Conservation (phyloP, 2,329 filamentous ascomycete genomes). For the Fusarium marasasianum region DNA sequence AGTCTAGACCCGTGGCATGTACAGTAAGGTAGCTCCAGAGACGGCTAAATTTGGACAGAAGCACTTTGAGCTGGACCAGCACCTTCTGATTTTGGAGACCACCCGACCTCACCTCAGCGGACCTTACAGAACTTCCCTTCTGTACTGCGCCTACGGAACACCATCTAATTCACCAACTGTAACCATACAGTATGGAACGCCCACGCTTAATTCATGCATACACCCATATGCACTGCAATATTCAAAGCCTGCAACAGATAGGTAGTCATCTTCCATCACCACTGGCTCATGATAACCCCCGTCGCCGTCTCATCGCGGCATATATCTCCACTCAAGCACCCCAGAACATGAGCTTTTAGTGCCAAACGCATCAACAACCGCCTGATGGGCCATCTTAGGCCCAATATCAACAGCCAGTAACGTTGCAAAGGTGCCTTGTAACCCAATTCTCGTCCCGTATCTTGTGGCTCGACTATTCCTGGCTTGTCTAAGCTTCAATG, state of each 20-base stretch:
- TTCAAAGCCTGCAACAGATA: background rate
- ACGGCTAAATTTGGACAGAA: background rate
- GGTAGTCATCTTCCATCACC: background rate
- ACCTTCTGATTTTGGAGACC: slow-evolving; percentile 22
- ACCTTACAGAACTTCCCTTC: background rate
- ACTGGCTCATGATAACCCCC: slow-evolving; percentile 11
- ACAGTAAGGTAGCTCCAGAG: background rate
- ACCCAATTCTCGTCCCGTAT: slow-evolving; percentile 20
- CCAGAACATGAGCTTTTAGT: slow-evolving; percentile 26
- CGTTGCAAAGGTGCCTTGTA: slow-evolving; percentile 27
- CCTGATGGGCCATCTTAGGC: slow-evolving; percentile 28
- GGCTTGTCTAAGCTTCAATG: slow-evolving; percentile 32
- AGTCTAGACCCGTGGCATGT: background rate
- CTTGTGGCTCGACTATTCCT: slow-evolving; percentile 30
- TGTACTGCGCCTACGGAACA: background rate
- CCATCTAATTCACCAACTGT: background rate
- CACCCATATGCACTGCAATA: background rate
- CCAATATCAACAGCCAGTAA: slow-evolving; percentile 36
- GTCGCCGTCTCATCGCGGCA: slow-evolving; percentile 17
- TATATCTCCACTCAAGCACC: slow-evolving; percentile 26
- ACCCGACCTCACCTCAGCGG: background rate
- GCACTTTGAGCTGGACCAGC: background rate
- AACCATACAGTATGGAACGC: background rate
- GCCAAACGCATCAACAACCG: slow-evolving; percentile 36
- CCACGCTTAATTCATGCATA: slow-evolving; percentile 1